Percentiles rank a stretch among this genome's conserved stretches.
These are phyloP conservation scores for Chiua virens DNA, from an alignment of 768 basidiomycete genomes.

Conservation along the genomic window DNA sequence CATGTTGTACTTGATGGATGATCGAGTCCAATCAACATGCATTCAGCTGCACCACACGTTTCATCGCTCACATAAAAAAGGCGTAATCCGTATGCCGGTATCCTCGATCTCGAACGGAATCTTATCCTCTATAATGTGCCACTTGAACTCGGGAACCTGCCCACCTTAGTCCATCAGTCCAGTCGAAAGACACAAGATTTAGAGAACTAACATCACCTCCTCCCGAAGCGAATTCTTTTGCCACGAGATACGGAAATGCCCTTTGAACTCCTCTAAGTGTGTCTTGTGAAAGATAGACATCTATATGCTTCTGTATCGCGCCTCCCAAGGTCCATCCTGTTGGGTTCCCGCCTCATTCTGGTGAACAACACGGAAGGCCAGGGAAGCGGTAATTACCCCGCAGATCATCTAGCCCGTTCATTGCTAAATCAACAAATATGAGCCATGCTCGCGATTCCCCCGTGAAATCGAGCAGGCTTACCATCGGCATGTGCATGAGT, in stretches of 20 bases:
- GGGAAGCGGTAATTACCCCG: conserved; percentile 50
- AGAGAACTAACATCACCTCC: conserved; percentile 62
- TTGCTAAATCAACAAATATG: conserved; percentile 45
- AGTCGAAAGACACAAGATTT: background rate
- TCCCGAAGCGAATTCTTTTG: conserved; percentile 74
- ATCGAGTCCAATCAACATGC: conserved; percentile 2
- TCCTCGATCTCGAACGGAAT: conserved; percentile 65
- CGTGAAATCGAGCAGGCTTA: conserved; percentile 17
- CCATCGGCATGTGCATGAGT: conserved; percentile 90
- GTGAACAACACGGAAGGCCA: background rate
- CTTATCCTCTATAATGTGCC: conserved; percentile 76
- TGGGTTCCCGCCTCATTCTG: background rate
- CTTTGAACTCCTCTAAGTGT: conserved; percentile 68
- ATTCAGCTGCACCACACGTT: background rate
- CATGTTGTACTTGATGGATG: conserved; percentile 61
- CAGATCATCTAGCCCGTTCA: conserved; percentile 89
- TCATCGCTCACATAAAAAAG: conserved; percentile 56
- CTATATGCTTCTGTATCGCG: conserved; percentile 69
- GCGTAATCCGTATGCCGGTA: conserved; percentile 62
- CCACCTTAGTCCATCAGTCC: conserved; percentile 5
- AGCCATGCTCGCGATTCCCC: background rate
- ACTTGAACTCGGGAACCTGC: conserved; percentile 80
- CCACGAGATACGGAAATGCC: conserved; percentile 81
- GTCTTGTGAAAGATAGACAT: conserved; percentile 65
- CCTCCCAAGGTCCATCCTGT: conserved; percentile 71